Evolutionary conservation across 2,329 filamentous ascomycete species (phyloP).

Genomic region (Gaeumannomyces tritici): DNA sequence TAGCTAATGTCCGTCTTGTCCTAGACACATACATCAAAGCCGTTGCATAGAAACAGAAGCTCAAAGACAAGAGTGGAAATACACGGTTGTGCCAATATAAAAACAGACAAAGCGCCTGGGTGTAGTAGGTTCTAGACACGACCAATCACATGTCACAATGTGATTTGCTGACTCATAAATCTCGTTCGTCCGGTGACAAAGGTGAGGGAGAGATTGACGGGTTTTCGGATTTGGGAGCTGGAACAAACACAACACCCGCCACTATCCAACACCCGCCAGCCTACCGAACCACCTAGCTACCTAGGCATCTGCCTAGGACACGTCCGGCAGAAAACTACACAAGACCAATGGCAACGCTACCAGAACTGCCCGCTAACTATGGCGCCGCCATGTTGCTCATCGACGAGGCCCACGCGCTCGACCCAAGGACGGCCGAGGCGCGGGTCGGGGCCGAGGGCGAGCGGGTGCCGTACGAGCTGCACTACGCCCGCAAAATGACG

Average conservation of each 20-base stretch:
- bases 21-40: too few species aligned
- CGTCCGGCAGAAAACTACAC: not conserved
- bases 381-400: slow-evolving; percentile 54
- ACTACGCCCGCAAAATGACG: slow-evolving; percentile 76
- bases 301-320: too few species aligned
- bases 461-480: slow-evolving; percentile 63
- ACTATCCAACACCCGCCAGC: too few species aligned
- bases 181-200: not conserved
- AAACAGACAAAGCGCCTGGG: too few species aligned
- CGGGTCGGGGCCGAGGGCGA: slow-evolving; percentile 31
- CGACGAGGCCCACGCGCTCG: slow-evolving; percentile 61
- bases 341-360: not conserved
- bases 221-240: too few species aligned
- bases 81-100: not conserved
- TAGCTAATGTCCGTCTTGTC: too few species aligned
- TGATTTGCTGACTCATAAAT: not conserved
- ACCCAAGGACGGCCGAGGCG: slow-evolving; percentile 46
- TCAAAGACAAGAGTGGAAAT: not conserved
- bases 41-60: not conserved
- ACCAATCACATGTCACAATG: not conserved
- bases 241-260: too few species aligned
- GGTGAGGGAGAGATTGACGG: not conserved
- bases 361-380: slow-evolving; percentile 27
- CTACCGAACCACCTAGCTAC: too few species aligned
- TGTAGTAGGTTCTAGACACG: not conserved